Base-by-base conservation (phyloP, 1,284 basidiomycete species). In the Tylopilus sp. region DNA sequence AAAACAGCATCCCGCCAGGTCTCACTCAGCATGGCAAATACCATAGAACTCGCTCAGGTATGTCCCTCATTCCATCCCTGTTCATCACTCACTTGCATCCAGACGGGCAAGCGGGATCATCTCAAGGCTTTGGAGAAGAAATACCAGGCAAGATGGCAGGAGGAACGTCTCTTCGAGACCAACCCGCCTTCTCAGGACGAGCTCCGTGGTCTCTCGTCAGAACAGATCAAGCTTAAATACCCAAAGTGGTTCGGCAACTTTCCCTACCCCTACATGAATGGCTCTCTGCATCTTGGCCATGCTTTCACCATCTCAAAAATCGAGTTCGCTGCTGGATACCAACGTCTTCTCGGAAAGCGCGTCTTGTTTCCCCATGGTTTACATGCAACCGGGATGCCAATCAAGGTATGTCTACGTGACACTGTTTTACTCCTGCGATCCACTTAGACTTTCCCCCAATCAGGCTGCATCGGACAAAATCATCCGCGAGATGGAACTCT, bases 231-330 rank as follows among this genome's bases (percentile, higher is more conserved):
- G 61, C 82, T 91, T 71, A 91, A 92, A 82, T 90, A 90, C 79
- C 97, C 96, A 44, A 99, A 98, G 83, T 99, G 96, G 95, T 95
- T 99, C 76, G 97, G 96, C 63, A 98, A 91, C 80, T 97, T 94
- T 80, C 96, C 97, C 36, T 97, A 87, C 82, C 94, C 96, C 3
- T 99, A 99, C 87, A 99, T 99, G 96, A 99, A 99, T 79, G 98
- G 98, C 58, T 94, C 93, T 69, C 87, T 99, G 72, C 98, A 99
- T 81, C 87, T 99, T 44, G 98, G 98, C 53, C 98, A 99, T 82
- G 97, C 95, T 1, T 99, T 99, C 82, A 97, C 97, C 53, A 95
- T 99, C 80, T 97, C 95, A 67, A 99, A 99, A 84, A 93, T 99
- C 79, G 98, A 99, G 81, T 99, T 99, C 75, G 91, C 93, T 3